Evolutionary conservation across 2,329 filamentous ascomycete genomes (phyloP), one percentile per base, ranked within the genome.

Genomic region (Chaetothyriales sp.): DNA sequence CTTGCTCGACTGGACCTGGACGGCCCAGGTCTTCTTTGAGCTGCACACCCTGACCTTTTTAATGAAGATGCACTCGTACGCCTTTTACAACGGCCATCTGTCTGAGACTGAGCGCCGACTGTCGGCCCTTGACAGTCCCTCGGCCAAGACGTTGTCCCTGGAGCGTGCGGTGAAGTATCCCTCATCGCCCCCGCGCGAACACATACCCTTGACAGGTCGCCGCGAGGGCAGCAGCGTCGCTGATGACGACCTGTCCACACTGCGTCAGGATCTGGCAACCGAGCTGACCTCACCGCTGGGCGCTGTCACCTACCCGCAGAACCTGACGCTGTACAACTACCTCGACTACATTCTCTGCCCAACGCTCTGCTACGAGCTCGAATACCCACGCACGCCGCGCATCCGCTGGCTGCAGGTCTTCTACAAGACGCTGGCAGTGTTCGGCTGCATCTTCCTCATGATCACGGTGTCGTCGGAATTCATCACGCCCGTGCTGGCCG

Each of bases 21-120:
- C 92, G 0, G 83, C 90, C 2, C 92, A 96, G 64, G 92, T 98
- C 42, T 98, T 93, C 66, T 78, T 98, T 60, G 83, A 89, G 9
- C 73, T 98, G 32, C 92, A 98, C 67, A 83, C 88, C 44, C 80
- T 98, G 68, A 83, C 86, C 6, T 75, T 98, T 18, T 80, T 95
- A 48, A 98, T 98, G 92, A 98, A 98, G 73, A 92, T 96, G 80
- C 92, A 98, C 66, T 95, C 89, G 5, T 98, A 95, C 63, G 85
- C 87, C 20, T 98, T 96, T 67, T 98, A 98, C 72, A 96, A 95
- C 61, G 92, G 92, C 9, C 92, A 98, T 66, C 74, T 98, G 15
- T 86, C 84, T 59, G 86, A 92, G 65, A 93, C 87, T 0, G 79
- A 93, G 65, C 81, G 83, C 63, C 82, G 87, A 9, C 74, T 98